Evolutionary conservation across 2,329 filamentous ascomycete species (phyloP).

Genomic region (Graphiopsis chlorocephala): DNA sequence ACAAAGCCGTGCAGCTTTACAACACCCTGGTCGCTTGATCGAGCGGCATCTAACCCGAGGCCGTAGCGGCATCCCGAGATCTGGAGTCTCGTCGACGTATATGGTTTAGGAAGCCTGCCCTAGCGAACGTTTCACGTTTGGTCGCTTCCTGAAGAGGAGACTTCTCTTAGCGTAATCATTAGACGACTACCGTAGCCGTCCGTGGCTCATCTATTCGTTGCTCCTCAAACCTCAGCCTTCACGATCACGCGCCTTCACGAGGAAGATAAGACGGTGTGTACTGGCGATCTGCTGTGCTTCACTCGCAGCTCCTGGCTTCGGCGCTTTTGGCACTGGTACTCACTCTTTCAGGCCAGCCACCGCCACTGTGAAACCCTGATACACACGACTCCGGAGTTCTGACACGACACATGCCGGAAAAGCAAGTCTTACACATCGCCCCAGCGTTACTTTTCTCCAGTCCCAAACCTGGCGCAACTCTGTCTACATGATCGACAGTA

Average conservation of each 20-base stretch:
- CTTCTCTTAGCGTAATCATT: slow-evolving; percentile 14
- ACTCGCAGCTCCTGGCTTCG: not conserved
- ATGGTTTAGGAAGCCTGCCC: slow-evolving; percentile 6
- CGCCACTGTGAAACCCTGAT: slow-evolving; percentile 6
- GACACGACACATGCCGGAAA: slow-evolving; percentile 7
- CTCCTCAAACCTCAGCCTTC: slow-evolving; percentile 5
- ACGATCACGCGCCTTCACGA: slow-evolving; percentile 3
- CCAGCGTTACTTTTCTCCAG: not conserved
- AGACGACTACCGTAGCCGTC: slow-evolving; percentile 4
- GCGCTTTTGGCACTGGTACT: not conserved
- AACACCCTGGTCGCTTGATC: slow-evolving; percentile 2
- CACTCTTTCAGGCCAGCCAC: slow-evolving; percentile 6
- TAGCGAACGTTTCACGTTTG: slow-evolving; percentile 15
- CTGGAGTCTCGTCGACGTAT: slow-evolving; percentile 14
- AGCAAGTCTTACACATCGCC: not conserved
- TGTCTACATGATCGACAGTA: not conserved
- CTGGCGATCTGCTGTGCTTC: slow-evolving; percentile 5
- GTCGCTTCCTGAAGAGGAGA: slow-evolving; percentile 13
- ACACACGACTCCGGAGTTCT: not conserved
- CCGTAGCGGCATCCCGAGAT: slow-evolving; percentile 1
- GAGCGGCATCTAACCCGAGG: slow-evolving; percentile 4
- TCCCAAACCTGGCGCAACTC: not conserved
- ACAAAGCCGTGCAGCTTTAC: slow-evolving; percentile 5
- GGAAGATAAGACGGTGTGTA: not conserved
- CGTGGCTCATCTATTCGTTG: not conserved